Evolutionary conservation across 2,329 filamentous ascomycete genomes (phyloP).

Genomic region (Penicillium hesseltinei): DNA sequence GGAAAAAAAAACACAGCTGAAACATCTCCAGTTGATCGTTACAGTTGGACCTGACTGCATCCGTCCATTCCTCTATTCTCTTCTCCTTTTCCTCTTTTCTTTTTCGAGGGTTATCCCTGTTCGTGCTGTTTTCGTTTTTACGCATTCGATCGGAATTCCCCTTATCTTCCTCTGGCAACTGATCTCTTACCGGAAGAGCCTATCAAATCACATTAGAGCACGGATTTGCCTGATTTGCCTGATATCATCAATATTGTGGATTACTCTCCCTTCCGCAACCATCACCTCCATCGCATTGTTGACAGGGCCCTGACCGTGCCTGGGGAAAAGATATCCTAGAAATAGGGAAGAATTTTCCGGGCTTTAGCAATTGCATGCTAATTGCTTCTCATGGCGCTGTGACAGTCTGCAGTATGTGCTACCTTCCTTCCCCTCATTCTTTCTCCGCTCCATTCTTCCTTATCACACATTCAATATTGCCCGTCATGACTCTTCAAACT

Average conservation of each 20-base stretch:
- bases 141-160: not conserved
- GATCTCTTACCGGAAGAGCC: not conserved
- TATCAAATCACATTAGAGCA: not conserved
- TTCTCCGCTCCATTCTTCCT: constrained; percentile 19
- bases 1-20: not conserved
- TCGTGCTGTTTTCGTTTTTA: not conserved
- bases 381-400: constrained; percentile 35
- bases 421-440: constrained; percentile 21
- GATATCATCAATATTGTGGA: not conserved
- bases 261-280: constrained; percentile 3
- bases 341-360: constrained; percentile 6
- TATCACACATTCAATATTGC: constrained; percentile 1
- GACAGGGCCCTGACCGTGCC: constrained; percentile 14
- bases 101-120: not conserved
- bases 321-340: not conserved
- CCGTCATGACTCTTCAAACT: not conserved
- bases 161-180: not conserved
- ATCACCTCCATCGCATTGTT: constrained; percentile 15
- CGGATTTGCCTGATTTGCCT: not conserved
- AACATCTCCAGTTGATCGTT: constrained; percentile 4
- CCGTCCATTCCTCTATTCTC: constrained; percentile 24
- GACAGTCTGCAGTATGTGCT: constrained; percentile 30
- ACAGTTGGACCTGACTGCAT: constrained; percentile 18
- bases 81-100: not conserved
- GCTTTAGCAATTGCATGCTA: constrained; percentile 20